Conservation (phyloP, 1,139 yeast genomes). For the Geotrichum phurueaensis region DNA sequence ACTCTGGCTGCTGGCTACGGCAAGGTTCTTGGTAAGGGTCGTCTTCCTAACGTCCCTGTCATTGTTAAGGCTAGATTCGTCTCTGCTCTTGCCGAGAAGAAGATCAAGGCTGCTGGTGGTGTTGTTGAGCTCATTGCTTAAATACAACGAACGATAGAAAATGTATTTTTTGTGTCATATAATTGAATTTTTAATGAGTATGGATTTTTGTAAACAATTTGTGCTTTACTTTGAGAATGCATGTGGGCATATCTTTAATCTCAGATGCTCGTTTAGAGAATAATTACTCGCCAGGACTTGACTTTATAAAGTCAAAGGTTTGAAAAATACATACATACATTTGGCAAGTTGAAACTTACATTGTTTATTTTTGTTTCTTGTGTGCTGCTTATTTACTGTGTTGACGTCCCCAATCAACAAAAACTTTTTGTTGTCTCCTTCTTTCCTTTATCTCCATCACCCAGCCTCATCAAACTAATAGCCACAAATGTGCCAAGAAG, state of each 20-base stretch:
- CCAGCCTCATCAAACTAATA: neutral
- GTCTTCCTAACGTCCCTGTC: constrained; percentile 96
- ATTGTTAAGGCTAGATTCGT: constrained; percentile 99
- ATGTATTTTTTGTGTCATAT: neutral
- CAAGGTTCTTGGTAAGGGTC: constrained; percentile 99
- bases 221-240: neutral
- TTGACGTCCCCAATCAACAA: neutral
- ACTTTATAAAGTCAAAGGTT: too few species aligned
- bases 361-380: too few species aligned
- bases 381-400: neutral
- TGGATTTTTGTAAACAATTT: neutral
- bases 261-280: neutral
- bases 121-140: constrained; percentile 98
- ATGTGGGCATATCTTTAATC: neutral
- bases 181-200: neutral
- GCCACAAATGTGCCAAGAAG: constrained; percentile 11
- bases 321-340: too few species aligned
- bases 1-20: constrained; percentile 99
- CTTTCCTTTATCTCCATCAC: neutral
- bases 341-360: too few species aligned
- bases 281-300: neutral
- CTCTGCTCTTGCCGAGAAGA: constrained; percentile 98
- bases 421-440: neutral
- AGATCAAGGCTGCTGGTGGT: constrained; percentile 99
- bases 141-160: constrained; percentile 25